Evolutionary conservation across 1,139 yeast genomes (phyloP).

Genomic region (Saccharomycopsis crataegensis): DNA sequence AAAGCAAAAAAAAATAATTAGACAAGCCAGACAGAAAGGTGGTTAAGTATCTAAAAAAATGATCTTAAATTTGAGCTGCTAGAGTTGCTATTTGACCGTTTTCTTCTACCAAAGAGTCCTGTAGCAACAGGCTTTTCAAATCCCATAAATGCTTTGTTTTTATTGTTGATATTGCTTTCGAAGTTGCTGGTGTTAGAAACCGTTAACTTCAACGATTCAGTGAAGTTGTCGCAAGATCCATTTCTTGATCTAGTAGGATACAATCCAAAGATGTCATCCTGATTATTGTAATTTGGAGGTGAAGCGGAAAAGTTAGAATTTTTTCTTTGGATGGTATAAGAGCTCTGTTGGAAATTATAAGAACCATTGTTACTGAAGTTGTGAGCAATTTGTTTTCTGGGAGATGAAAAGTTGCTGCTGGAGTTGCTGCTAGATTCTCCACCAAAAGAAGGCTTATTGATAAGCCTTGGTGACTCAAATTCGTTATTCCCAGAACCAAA

Average conservation of each 20-base stretch:
- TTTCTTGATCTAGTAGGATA: not conserved
- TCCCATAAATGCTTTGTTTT: not conserved
- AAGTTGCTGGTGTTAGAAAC: not conserved
- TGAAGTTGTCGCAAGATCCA: not conserved
- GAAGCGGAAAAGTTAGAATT: too few relatives aligned
- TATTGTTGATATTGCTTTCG: not conserved
- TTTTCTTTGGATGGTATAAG: not conserved
- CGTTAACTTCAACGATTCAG: not conserved
- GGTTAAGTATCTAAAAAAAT: too few relatives aligned
- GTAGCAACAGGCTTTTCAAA: conserved; percentile 4
- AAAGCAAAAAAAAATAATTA: too few relatives aligned
- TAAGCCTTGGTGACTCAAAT: not conserved
- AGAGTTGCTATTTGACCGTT: not conserved
- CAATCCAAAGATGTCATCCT: not conserved
- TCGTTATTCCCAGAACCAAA: not conserved
- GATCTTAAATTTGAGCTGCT: too few relatives aligned
- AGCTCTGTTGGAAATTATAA: not conserved
- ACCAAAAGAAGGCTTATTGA: not conserved
- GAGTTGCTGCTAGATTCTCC: not conserved
- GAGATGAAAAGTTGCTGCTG: not conserved
- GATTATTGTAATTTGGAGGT: too few relatives aligned
- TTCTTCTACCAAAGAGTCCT: not conserved
- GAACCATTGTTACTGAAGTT: not conserved
- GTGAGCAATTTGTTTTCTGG: not conserved
- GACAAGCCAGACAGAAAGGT: too few relatives aligned